Evolutionary conservation across 2,329 filamentous ascomycete genomes (phyloP).

Genomic region (Alternaria rosae): DNA sequence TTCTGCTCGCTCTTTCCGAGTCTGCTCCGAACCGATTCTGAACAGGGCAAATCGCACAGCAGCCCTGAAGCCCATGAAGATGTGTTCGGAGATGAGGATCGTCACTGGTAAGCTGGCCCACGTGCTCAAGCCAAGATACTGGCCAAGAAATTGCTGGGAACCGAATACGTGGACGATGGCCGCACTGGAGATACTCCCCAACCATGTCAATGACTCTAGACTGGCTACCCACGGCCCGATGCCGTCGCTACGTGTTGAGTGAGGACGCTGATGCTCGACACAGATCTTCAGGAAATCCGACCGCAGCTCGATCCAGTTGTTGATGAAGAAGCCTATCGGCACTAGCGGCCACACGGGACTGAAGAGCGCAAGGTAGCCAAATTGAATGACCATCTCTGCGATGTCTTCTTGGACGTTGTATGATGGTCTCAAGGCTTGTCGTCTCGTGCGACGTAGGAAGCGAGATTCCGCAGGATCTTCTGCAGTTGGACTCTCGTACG

Average conservation of each 20-base stretch:
- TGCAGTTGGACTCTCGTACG: not conserved
- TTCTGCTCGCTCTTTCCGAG: constrained; percentile 34
- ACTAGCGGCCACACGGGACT: constrained; percentile 46
- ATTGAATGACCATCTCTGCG: constrained; percentile 47
- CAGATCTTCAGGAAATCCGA: constrained; percentile 47
- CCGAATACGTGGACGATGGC: constrained; percentile 46
- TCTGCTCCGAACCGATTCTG: constrained; percentile 41
- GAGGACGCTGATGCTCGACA: constrained; percentile 41
- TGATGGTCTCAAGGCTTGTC: constrained; percentile 34
- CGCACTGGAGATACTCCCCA: constrained; percentile 43
- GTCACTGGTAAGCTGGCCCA: constrained; percentile 43
- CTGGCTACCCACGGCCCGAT: constrained; percentile 46
- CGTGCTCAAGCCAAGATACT: constrained; percentile 24
- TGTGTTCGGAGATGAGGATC: constrained; percentile 43
- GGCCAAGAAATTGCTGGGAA: constrained; percentile 19
- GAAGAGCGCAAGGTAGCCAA: constrained; percentile 46
- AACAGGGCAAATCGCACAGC: constrained; percentile 35
- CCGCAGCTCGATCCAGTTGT: constrained; percentile 48
- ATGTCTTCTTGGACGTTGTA: constrained; percentile 49
- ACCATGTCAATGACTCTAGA: constrained; percentile 43
- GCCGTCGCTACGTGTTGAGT: constrained; percentile 38
- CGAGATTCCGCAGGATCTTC: constrained; percentile 42
- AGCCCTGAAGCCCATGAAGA: constrained; percentile 42
- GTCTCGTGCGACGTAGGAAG: constrained; percentile 39
- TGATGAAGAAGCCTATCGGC: constrained; percentile 46